Evolutionary conservation across 192 early-diverging fungal species (phyloP).

Genomic region (Paraglomus brasilianum): DNA sequence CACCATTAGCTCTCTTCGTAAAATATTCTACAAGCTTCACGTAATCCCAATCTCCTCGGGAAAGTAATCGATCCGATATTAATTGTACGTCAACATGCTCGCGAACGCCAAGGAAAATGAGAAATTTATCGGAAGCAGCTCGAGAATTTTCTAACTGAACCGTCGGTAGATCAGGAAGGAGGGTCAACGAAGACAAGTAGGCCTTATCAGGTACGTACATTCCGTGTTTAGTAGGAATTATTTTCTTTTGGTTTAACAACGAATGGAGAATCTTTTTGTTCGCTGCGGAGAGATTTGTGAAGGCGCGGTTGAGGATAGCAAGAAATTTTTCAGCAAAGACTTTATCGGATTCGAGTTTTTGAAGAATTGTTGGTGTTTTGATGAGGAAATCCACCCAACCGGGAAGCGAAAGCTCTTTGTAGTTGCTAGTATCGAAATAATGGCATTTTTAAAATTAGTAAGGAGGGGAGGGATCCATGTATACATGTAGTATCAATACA

Average conservation of each 20-base stretch:
- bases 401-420: conserved; percentile 3
- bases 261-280: conserved; percentile 33
- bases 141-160: conserved; percentile 53
- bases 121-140: conserved; percentile 47
- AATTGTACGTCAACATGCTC: conserved; percentile 86
- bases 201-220: conserved; percentile 64
- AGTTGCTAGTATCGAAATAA: conserved; percentile 3
- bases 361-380: background rate
- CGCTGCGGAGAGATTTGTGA: conserved; percentile 35
- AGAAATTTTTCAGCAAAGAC: conserved; percentile 71
- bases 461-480: too few relatives aligned
- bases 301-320: conserved; percentile 52
- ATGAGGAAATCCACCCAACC: conserved; percentile 5
- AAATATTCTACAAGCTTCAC: conserved; percentile 81
- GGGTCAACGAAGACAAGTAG: conserved; percentile 75
- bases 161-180: conserved; percentile 83
- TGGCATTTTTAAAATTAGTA: background rate
- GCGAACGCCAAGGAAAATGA: conserved; percentile 73
- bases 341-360: conserved; percentile 3
- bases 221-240: conserved; percentile 72
- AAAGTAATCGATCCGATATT: conserved; percentile 76
- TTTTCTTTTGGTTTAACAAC: conserved; percentile 48
- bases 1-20: conserved; percentile 59
- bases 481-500: background rate
- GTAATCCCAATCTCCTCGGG: conserved; percentile 80